Percentiles rank a stretch among this genome's conserved stretches.
These are phyloP conservation scores for Neltuma alba DNA, from an alignment of 306 rosid species.

Conservation along the genomic window DNA sequence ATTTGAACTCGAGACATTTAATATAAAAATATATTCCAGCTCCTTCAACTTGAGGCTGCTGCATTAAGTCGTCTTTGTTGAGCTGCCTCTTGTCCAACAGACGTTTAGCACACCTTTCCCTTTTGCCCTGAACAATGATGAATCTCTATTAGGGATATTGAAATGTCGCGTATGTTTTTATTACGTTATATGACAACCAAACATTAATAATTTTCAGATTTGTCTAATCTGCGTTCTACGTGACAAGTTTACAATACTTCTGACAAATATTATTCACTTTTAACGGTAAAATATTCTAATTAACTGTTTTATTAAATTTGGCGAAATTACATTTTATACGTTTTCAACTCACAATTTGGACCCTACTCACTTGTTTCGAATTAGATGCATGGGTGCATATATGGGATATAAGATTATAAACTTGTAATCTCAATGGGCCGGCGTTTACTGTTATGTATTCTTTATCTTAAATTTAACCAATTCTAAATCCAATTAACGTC, in stretches of 20 bases:
- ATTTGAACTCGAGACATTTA: not conserved
- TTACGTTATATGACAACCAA: not conserved
- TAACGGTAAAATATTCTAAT: not conserved
- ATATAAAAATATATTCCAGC: not conserved
- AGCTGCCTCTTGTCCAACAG: not conserved
- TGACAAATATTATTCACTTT: not conserved
- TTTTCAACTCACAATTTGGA: too few relatives aligned
- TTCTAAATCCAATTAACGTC: not conserved
- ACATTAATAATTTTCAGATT: too few relatives aligned
- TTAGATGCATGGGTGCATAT: not conserved
- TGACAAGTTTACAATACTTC: not conserved
- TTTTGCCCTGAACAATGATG: not conserved
- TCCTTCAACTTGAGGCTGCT: not conserved
- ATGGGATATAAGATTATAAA: not conserved
- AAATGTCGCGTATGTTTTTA: not conserved
- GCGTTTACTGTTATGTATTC: not conserved
- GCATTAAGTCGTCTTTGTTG: slow-evolving; percentile 2
- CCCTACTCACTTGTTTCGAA: too few relatives aligned
- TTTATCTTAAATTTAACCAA: not conserved
- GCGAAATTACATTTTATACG: not conserved
- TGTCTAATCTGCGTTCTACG: not conserved
- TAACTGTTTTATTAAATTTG: too few relatives aligned
- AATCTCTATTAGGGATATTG: not conserved
- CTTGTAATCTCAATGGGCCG: not conserved
- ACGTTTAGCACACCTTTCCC: not conserved